Conservation (phyloP, 2,329 filamentous ascomycete species). For the Hypoxylon sp. region DNA sequence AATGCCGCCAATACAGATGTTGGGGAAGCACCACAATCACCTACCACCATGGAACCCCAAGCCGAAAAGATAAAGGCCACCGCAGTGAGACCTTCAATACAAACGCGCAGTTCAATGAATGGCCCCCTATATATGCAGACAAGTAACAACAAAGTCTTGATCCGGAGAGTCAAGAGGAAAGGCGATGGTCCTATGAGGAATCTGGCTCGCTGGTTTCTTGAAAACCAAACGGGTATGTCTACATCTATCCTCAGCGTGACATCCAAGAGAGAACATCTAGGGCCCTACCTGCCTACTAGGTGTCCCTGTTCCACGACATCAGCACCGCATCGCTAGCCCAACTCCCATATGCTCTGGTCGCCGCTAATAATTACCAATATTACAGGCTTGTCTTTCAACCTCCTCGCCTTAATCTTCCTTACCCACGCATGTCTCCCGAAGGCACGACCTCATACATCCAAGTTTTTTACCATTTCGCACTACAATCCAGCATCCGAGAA, state of each 20-base stretch:
- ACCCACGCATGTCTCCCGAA: slow-evolving; percentile 85
- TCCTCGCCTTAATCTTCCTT: slow-evolving; percentile 82
- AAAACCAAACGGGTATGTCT: slow-evolving; percentile 80
- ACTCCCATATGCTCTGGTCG: slow-evolving; percentile 4
- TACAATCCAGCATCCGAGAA: slow-evolving; percentile 72
- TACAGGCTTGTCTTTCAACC: slow-evolving; percentile 83
- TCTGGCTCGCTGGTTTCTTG: slow-evolving; percentile 73
- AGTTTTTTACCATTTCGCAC: slow-evolving; percentile 90
- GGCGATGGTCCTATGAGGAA: slow-evolving; percentile 68
- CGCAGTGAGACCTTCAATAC: slow-evolving; percentile 44
- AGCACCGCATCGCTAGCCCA: slow-evolving; percentile 2
- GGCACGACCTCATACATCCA: slow-evolving; percentile 79
- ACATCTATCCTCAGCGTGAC: not conserved
- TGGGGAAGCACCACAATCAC: slow-evolving; percentile 30
- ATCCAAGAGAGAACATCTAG: slow-evolving; percentile 2
- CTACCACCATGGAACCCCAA: slow-evolving; percentile 21
- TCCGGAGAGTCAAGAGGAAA: slow-evolving; percentile 67
- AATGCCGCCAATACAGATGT: slow-evolving; percentile 30
- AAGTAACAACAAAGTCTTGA: slow-evolving; percentile 61
- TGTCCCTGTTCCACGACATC: slow-evolving; percentile 32
- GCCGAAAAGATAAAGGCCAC: slow-evolving; percentile 24
- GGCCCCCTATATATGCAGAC: slow-evolving; percentile 67
- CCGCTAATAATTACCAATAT: slow-evolving; percentile 26
- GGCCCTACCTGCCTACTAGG: not conserved
- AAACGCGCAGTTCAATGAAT: slow-evolving; percentile 56